Conservation (phyloP, 495 filamentous ascomycete genomes). For the Penicillium herquei region DNA sequence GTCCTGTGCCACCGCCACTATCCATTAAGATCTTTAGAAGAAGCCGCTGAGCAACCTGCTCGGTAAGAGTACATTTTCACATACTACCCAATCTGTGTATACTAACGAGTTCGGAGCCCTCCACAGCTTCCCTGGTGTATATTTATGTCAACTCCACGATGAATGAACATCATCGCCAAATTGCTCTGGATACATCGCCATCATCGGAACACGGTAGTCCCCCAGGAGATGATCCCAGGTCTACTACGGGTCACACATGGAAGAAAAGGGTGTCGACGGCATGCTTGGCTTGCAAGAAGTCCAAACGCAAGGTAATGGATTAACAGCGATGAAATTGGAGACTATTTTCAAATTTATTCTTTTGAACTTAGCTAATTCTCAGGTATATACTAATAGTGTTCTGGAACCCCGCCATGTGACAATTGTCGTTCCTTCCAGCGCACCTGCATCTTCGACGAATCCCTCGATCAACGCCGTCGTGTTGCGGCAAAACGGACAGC, state of each 20-base stretch:
- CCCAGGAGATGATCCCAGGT: conserved; percentile 15
- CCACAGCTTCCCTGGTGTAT: neutral
- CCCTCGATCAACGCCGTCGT: conserved; percentile 46
- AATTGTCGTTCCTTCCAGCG: conserved; percentile 42
- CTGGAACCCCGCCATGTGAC: conserved; percentile 39
- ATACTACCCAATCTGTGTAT: neutral
- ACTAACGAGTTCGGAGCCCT: neutral
- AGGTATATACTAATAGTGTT: conserved; percentile 28
- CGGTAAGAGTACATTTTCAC: neutral
- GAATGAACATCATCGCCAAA: conserved; percentile 25
- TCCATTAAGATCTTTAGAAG: neutral
- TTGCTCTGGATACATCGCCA: conserved; percentile 31
- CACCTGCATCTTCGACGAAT: conserved; percentile 47
- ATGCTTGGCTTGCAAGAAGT: conserved; percentile 48
- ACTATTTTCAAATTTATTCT: neutral
- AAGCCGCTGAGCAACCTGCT: neutral
- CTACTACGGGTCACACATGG: conserved; percentile 10
- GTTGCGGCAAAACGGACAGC: conserved; percentile 49
- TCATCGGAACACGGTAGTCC: conserved; percentile 20
- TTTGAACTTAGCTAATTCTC: neutral
- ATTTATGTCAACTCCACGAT: conserved; percentile 15
- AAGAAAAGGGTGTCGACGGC: conserved; percentile 49
- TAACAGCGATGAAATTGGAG: neutral
- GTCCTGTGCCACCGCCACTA: conserved; percentile 5
- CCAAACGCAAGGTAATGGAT: conserved; percentile 39